These are phyloP conservation scores for Wickerhamiella cacticola DNA, from an alignment of 805 yeast species.

Conservation along the genomic window DNA sequence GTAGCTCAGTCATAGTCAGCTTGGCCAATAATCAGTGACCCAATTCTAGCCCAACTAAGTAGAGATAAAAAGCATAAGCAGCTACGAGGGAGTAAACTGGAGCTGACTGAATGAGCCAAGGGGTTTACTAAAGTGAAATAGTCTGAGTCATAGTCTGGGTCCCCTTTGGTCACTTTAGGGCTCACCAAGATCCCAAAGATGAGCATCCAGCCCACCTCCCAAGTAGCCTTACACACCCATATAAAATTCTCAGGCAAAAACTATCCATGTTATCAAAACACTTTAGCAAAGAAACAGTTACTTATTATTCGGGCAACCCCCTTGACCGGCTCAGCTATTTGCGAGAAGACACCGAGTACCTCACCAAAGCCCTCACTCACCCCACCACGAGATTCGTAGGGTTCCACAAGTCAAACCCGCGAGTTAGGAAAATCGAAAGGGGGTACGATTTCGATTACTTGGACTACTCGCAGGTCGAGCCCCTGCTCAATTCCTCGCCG, in stretches of 20 bases:
- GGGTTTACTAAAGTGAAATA: no score
- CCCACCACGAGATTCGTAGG: conserved; percentile 41
- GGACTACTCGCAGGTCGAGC: not conserved
- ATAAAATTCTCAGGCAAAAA: not conserved
- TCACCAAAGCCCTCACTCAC: conserved; percentile 36
- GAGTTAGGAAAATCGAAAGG: conserved; percentile 12
- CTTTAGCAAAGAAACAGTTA: conserved; percentile 13
- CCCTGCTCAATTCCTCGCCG: not conserved
- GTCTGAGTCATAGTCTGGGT: no score
- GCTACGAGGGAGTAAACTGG: no score
- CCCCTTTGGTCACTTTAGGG: no score
- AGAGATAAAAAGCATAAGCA: no score
- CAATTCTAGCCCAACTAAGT: no score
- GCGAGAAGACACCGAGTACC: conserved; percentile 43
- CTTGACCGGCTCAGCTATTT: conserved; percentile 55
- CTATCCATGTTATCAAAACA: not conserved
- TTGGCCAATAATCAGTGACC: no score
- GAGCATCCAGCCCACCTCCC: no score
- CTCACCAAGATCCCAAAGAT: no score
- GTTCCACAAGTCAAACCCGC: conserved; percentile 25
- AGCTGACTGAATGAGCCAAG: no score
- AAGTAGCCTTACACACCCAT: no score
- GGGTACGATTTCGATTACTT: not conserved
- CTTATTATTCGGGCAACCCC: conserved; percentile 40
- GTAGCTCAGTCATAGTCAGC: no score